These are phyloP conservation scores for Grifola frondosa DNA, from an alignment of 1,284 basidiomycete genomes.

Conservation along the genomic window DNA sequence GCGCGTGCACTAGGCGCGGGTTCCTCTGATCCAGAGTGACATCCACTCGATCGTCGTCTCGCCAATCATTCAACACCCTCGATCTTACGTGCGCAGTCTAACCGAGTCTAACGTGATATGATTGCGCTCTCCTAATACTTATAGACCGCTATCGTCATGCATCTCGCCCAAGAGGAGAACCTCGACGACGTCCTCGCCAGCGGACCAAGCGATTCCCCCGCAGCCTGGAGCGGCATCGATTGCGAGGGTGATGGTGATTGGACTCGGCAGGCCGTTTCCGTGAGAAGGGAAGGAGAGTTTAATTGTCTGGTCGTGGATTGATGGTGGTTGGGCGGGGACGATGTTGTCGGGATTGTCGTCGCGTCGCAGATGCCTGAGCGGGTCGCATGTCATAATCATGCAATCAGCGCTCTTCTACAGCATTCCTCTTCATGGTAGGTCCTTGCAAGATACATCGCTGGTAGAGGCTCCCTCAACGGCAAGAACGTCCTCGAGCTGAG, in stretches of 20 bases:
- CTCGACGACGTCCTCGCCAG: constrained; percentile 71
- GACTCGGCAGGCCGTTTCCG: constrained; percentile 11
- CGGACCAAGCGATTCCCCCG: constrained; percentile 90
- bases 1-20: too few relatives aligned
- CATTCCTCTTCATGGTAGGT: constrained; percentile 51
- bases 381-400: too few relatives aligned
- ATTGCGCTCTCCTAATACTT: too few relatives aligned
- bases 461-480: constrained; percentile 52
- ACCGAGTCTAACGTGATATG: too few relatives aligned
- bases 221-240: constrained; percentile 85
- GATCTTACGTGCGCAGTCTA: too few relatives aligned
- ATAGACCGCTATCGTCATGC: constrained; percentile 6
- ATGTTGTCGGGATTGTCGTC: constrained; percentile 37
- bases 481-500: constrained; percentile 81
- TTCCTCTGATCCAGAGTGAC: too few relatives aligned
- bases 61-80: too few relatives aligned
- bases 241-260: constrained; percentile 48
- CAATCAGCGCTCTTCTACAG: too few relatives aligned
- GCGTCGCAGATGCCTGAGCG: constrained; percentile 62
- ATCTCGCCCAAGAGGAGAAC: constrained; percentile 49
- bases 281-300: constrained; percentile 43
- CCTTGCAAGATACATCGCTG: constrained; percentile 69
- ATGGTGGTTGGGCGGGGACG: constrained; percentile 58
- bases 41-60: too few relatives aligned
- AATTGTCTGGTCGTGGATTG: constrained; percentile 48